These are phyloP conservation scores for Suillus spraguei DNA, from an alignment of 768 basidiomycete species.

Conservation along the genomic window DNA sequence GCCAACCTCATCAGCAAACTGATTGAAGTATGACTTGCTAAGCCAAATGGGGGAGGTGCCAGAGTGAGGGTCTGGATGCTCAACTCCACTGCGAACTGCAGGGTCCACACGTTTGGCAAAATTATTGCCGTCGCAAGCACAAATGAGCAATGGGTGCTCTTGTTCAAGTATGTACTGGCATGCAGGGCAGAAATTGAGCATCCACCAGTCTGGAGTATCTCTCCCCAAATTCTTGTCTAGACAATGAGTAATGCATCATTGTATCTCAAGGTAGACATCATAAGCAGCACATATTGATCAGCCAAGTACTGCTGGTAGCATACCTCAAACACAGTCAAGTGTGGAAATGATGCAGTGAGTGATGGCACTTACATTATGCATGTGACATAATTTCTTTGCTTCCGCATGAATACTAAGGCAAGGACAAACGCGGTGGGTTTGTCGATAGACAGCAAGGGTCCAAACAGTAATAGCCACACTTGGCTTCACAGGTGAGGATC, in stretches of 20 bases:
- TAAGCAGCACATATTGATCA: background rate
- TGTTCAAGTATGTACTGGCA: background rate
- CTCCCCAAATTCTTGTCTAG: background rate
- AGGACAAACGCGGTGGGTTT: background rate
- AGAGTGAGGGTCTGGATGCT: background rate
- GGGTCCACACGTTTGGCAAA: background rate
- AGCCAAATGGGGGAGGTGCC: background rate
- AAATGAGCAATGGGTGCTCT: background rate
- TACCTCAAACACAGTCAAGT: background rate
- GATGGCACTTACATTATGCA: background rate
- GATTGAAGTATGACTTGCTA: background rate
- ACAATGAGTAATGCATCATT: background rate
- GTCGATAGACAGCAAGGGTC: background rate
- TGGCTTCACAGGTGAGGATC: background rate
- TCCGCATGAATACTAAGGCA: background rate
- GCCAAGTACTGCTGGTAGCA: background rate
- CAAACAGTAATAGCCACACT: background rate
- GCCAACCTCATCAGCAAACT: background rate
- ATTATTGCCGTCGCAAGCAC: background rate
- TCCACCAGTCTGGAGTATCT: background rate
- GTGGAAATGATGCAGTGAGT: background rate
- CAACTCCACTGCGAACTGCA: background rate
- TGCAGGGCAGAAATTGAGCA: background rate
- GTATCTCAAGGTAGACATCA: no score
- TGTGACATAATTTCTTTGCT: background rate